These are phyloP conservation scores for Mortierella sp. DNA, from an alignment of 371 early-diverging fungal species.

Conservation along the genomic window DNA sequence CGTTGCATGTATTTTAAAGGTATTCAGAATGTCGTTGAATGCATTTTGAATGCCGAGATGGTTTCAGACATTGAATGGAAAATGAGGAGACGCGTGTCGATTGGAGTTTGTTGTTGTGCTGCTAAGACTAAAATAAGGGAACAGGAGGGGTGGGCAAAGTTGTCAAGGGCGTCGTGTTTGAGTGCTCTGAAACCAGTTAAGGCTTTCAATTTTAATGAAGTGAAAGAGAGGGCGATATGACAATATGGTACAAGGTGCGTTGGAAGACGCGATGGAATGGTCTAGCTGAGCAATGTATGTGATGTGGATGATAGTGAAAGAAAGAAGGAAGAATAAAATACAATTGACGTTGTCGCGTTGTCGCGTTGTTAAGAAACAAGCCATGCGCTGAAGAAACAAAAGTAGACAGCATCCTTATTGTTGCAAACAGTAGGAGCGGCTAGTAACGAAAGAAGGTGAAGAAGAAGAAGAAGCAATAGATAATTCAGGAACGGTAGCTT, in stretches of 20 bases:
- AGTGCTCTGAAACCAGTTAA: conserved; percentile 8
- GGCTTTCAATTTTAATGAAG: not conserved
- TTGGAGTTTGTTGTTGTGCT: too few species aligned
- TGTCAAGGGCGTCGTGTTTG: too few species aligned
- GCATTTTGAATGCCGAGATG: too few species aligned
- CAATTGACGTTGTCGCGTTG: not conserved
- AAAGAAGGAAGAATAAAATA: not conserved
- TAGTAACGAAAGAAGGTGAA: not conserved
- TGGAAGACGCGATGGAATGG: not conserved
- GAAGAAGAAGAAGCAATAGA: not conserved
- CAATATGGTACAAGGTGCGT: not conserved
- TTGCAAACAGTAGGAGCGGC: too few species aligned
- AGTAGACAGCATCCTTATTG: too few species aligned
- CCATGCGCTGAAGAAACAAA: too few species aligned
- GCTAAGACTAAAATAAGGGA: too few species aligned
- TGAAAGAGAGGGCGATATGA: not conserved
- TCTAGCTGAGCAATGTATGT: not conserved
- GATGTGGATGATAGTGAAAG: not conserved
- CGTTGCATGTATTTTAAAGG: too few species aligned
- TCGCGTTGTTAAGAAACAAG: too few species aligned
- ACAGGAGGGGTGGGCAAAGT: too few species aligned
- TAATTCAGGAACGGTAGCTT: conserved; percentile 24
- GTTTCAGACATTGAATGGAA: not conserved
- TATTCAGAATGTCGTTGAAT: too few species aligned
- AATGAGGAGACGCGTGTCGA: not conserved